Percentiles rank a stretch among this genome's conserved stretches.
phyloP scores from a whole-genome alignment of 768 basidiomycete species.

The Leccinum incarnatum region DNA sequence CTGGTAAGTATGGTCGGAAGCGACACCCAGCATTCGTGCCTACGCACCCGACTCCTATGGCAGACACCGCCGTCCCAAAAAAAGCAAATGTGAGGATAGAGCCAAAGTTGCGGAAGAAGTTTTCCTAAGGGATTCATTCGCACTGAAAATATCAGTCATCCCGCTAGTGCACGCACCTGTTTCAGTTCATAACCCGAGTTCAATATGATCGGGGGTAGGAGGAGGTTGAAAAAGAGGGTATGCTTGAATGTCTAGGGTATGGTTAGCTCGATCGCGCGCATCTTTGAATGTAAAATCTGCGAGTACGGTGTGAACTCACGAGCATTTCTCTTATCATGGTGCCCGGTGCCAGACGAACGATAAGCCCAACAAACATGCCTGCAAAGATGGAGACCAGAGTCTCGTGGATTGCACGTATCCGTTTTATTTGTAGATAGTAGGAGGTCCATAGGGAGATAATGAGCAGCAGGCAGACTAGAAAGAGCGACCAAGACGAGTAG shows the following conservation, averaged over 20 bases:
- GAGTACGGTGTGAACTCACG: slow-evolving; percentile 50
- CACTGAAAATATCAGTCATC: background rate
- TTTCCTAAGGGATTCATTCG: slow-evolving; percentile 55
- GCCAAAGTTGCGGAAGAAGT: slow-evolving; percentile 98
- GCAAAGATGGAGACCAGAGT: slow-evolving; percentile 94
- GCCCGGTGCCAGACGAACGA: slow-evolving; percentile 87
- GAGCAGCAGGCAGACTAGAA: slow-evolving; percentile 88
- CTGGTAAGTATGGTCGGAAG: slow-evolving; percentile 39
- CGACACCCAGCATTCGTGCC: background rate
- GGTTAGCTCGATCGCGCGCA: slow-evolving; percentile 7
- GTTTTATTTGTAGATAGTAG: slow-evolving; percentile 96
- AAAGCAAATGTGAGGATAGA: slow-evolving; percentile 95
- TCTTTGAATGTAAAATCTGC: background rate
- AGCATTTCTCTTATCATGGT: slow-evolving; percentile 97
- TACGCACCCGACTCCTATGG: slow-evolving; percentile 90
- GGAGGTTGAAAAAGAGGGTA: slow-evolving; percentile 95
- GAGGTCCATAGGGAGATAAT: slow-evolving; percentile 94
- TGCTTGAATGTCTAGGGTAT: slow-evolving; percentile 82
- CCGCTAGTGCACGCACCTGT: slow-evolving; percentile 54
- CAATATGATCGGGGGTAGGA: slow-evolving; percentile 97
- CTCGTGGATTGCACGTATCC: slow-evolving; percentile 94
- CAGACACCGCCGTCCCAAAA: slow-evolving; percentile 92
- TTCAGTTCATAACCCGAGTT: slow-evolving; percentile 98
- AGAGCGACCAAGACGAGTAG: slow-evolving; percentile 92
- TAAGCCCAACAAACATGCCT: slow-evolving; percentile 92